A percentile compares a stretch with the other conserved stretches of the same genome.
Evolutionary conservation across 139 green algal genomes (phyloP).

Genomic region (Eudorina sp.): DNA sequence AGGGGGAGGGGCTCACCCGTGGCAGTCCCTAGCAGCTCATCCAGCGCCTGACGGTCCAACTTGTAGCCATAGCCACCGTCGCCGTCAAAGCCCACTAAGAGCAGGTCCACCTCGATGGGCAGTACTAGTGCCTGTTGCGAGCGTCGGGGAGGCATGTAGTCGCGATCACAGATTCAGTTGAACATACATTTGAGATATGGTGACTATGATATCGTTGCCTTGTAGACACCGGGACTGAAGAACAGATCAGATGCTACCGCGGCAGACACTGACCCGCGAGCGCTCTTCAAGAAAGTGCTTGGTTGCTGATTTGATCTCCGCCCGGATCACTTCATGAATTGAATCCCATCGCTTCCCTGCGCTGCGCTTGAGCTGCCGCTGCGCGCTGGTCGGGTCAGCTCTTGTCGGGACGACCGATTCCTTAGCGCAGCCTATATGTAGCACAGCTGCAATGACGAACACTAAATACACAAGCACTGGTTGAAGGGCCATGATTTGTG

Average conservation of each 20-base stretch:
- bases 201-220: too few relatives aligned
- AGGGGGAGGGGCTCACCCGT: neutral
- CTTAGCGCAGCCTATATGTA: neutral
- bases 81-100: slow-evolving; percentile 64
- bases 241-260: neutral
- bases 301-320: slow-evolving; percentile 50
- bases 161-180: neutral
- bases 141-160: neutral
- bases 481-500: neutral
- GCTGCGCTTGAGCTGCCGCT: slow-evolving; percentile 45
- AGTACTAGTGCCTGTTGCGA: slow-evolving; percentile 44
- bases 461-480: neutral
- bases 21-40: slow-evolving; percentile 46
- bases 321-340: slow-evolving; percentile 36
- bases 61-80: slow-evolving; percentile 62
- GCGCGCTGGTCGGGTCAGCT: neutral
- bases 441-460: neutral
- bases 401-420: neutral
- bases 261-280: neutral
- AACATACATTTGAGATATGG: too few relatives aligned
- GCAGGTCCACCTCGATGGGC: slow-evolving; percentile 62
- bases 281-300: slow-evolving; percentile 49
- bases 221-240: too few relatives aligned
- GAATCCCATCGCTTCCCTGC: slow-evolving; percentile 39
- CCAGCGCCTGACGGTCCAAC: slow-evolving; percentile 36